Conservation (phyloP, 2,329 filamentous ascomycete genomes). For the Colletotrichum eleusines region DNA sequence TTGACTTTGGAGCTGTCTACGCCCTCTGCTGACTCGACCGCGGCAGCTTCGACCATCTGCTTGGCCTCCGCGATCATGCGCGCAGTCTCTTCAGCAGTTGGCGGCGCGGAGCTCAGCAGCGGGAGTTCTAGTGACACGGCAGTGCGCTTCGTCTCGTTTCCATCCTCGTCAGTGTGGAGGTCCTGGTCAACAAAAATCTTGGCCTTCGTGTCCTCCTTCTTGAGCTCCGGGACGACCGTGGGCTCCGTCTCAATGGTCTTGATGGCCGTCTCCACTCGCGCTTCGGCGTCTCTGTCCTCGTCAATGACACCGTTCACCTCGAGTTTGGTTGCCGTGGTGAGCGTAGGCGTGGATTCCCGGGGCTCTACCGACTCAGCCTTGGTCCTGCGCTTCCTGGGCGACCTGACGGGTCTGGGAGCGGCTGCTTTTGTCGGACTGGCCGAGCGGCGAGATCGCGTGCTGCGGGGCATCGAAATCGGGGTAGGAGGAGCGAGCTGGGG, state of each 20-base stretch:
- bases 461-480: constrained; percentile 58
- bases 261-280: constrained; percentile 52
- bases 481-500: constrained; percentile 63
- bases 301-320: constrained; percentile 47
- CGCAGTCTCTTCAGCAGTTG: constrained; percentile 81
- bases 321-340: constrained; percentile 43
- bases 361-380: constrained; percentile 56
- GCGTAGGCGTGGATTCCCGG: constrained; percentile 19
- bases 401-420: constrained; percentile 46
- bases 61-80: constrained; percentile 89
- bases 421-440: constrained; percentile 68
- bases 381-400: constrained; percentile 67
- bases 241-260: constrained; percentile 65
- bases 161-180: constrained; percentile 64
- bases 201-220: constrained; percentile 70
- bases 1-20: constrained; percentile 51
- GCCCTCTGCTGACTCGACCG: constrained; percentile 55
- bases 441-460: constrained; percentile 66
- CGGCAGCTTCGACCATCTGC: constrained; percentile 83
- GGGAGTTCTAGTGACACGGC: constrained; percentile 83
- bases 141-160: constrained; percentile 77
- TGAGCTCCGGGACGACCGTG: constrained; percentile 61
- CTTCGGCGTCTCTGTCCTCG: constrained; percentile 48
- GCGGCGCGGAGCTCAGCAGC: constrained; percentile 68
- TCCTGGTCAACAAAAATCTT: constrained; percentile 79